Base-by-base conservation (phyloP, 768 basidiomycete species). In the Cystobasidium onofrii region DNA sequence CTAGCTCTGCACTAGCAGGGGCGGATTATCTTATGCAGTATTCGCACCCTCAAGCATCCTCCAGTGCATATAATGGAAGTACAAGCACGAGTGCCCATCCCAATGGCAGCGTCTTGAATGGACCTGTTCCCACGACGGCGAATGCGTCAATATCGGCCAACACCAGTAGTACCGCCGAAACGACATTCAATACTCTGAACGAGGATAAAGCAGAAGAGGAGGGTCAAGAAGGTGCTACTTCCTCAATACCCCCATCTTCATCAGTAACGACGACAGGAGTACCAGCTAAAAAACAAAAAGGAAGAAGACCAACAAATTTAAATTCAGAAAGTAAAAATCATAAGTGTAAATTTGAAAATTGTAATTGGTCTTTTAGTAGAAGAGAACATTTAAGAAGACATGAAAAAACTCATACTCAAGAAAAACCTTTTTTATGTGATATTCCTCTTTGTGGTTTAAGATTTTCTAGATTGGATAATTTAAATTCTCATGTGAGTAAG, bases 331-430 rank as follows among this genome's bases (percentile, higher is more conserved):
- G 33, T 23, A 71, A 71, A 34, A 57, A 55, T 44, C 69, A 71
- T 39, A 55, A 43, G n/a, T 71, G 69, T 44, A 34, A 46, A n/a
- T 39, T 27, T 71, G 9, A 9, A n/a, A 34, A 52, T 39, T 71
- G 69, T 44, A 52, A 23, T 31, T 71, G 69, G 69, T 55, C 69
- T 33, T 71, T 71, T 44, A 60, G 46, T 23, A 31, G 69, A 52
- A 52, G 69, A 33, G 69, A 71, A 39, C 69, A 71, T 29, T 39
- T 71, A 18, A 71, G 55, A 44, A 55, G 69, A 44, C 69, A 71
- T 44, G 69, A 71, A 44, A 71, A 71, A 44, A 71, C 69, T 34
- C 69, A 71, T 46, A 71, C 69, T 27, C 69, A 71, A 34, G 69
- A 71, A 7, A 31, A 60, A 55, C 69, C 69, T 44, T 71, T 71